Percentiles rank a stretch among this genome's conserved stretches.
These are phyloP conservation scores for Pichia nakasei DNA, from an alignment of 805 yeast genomes.

Conservation along the genomic window DNA sequence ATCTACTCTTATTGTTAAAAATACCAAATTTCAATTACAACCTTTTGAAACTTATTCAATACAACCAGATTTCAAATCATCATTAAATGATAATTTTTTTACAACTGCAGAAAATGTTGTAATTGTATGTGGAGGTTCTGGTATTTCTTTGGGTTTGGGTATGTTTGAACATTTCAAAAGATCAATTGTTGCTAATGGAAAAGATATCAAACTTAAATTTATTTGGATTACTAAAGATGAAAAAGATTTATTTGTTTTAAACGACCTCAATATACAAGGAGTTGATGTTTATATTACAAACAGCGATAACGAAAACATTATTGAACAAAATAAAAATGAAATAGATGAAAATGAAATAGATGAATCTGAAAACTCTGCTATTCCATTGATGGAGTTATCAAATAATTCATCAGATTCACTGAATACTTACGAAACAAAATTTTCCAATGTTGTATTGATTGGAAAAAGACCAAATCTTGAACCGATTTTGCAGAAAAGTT, in stretches of 20 bases:
- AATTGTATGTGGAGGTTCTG: conserved; percentile 66
- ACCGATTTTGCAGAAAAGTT: conserved; percentile 22
- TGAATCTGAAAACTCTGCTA: conserved; percentile 17
- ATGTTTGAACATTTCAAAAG: conserved; percentile 33
- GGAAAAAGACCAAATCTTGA: conserved; percentile 39
- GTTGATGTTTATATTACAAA: conserved; percentile 33
- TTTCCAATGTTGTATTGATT: conserved; percentile 13
- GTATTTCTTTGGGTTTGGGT: conserved; percentile 57
- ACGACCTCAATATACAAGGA: conserved; percentile 28
- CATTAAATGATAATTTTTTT: conserved; percentile 37
- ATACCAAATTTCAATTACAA: conserved; percentile 30
- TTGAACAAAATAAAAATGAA: conserved; percentile 1
- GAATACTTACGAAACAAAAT: conserved; percentile 1
- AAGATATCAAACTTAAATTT: conserved; percentile 30
- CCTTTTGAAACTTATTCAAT: conserved; percentile 30
- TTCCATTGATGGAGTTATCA: conserved; percentile 11
- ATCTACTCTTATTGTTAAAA: conserved; percentile 38
- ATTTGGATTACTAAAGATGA: conserved; percentile 47
- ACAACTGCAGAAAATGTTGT: conserved; percentile 40
- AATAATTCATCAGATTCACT: conserved; percentile 7
- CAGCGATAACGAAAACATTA: background rate
- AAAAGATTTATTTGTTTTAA: conserved; percentile 39
- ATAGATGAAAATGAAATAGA: background rate
- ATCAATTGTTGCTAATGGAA: conserved; percentile 16
- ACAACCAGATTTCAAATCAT: conserved; percentile 32